Evolutionary conservation across 306 rosid species (phyloP).

Genomic region (Calophaca sinica): DNA sequence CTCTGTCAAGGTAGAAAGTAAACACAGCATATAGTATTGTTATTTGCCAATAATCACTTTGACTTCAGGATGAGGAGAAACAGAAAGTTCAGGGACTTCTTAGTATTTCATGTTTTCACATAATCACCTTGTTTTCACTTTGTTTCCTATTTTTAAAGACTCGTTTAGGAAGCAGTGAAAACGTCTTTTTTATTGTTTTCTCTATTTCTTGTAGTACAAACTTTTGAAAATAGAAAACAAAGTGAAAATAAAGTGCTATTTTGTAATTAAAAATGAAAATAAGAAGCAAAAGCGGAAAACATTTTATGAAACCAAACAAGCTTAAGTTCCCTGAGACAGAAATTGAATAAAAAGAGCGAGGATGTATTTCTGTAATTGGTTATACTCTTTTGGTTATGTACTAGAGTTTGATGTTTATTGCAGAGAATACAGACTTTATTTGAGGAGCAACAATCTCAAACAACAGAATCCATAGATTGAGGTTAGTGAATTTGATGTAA

Average conservation of each 20-base stretch:
- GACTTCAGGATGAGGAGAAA: slow-evolving; percentile 34
- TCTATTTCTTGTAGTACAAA: not conserved
- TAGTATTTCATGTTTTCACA: not conserved
- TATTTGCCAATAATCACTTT: slow-evolving; percentile 21
- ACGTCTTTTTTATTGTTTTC: not conserved
- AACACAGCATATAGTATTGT: slow-evolving; percentile 18
- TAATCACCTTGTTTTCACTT: not conserved
- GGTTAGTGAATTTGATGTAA: slow-evolving; percentile 45
- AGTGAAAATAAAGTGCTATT: not conserved
- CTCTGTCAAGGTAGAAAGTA: slow-evolving; percentile 76
- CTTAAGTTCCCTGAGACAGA: not conserved
- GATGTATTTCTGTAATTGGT: not conserved
- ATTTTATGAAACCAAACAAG: not conserved
- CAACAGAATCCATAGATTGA: slow-evolving; percentile 59
- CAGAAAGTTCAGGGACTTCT: not conserved
- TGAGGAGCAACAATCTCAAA: slow-evolving; percentile 68
- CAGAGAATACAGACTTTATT: slow-evolving; percentile 83
- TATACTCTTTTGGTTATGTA: slow-evolving; percentile 43
- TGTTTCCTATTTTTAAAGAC: not conserved
- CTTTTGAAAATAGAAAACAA: not conserved
- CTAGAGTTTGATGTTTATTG: slow-evolving; percentile 40
- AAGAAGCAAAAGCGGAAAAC: not conserved
- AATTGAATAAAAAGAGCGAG: not conserved
- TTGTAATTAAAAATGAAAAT: not conserved
- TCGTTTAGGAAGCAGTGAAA: not conserved